Evolutionary conservation across 768 basidiomycete species (phyloP), one percentile per base, ranked within the genome.

Genomic region (button mushroom (Agaricus bisporus)): DNA sequence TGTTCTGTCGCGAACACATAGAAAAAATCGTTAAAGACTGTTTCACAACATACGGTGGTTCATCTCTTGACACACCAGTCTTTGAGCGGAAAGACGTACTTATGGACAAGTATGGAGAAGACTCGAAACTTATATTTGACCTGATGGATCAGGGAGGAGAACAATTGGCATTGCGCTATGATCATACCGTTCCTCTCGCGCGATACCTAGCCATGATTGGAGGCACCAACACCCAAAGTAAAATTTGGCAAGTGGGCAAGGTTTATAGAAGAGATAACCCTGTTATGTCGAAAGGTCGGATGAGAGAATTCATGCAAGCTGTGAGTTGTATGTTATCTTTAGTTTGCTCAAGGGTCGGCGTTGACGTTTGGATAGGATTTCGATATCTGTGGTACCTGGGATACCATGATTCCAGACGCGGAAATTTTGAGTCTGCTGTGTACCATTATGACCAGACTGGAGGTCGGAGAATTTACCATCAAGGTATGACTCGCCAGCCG

Each of bases 301-400:
- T 99, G 95, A 82, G 97, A 55, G 97, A 99, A 73, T 99, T 99
- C 64, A 91, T 88, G 63, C 97, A 99, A 69, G 97, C 95, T 58
- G 92, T 94, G 59, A 60, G 82, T 73, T 15, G 20, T 20, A 4
- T 4, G 3, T 41, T 3, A 49, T 2, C 14, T 41, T n/a, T 35
- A 10, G 5, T 5, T 15, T 41, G 28, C 41, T 17, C n/a, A 15
- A 25, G 20, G 37, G 48, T 42, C 7, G 44, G 20, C 9, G 15
- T 4, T 22, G 22, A 22, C 22, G 17, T n/a, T 39, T 46, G 29
- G 2, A 18, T 61, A 95, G 94, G 95, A 99, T 68, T 89, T 98
- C 63, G 97, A 98, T 67, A 93, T 98, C 49, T 82, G 88, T 28
- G 97, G 97, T 8, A 63, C 68, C 7, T 98, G 91, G 85, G 97